Conservation (phyloP, 1,139 yeast genomes). For the Protomyces lactucae-debilis region DNA sequence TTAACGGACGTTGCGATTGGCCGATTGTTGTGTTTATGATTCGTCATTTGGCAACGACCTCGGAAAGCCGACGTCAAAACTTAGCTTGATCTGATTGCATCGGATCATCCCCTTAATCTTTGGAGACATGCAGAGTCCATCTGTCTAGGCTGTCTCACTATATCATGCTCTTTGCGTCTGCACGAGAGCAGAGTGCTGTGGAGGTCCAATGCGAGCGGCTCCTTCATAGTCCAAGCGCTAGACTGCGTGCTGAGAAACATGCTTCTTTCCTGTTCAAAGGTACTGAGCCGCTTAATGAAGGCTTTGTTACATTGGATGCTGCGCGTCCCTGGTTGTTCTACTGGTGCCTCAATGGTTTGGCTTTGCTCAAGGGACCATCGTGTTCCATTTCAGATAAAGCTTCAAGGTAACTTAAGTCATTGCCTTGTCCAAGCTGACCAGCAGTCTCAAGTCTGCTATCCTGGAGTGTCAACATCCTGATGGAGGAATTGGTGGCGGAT, state of each 20-base stretch:
- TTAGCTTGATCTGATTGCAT: too few species aligned
- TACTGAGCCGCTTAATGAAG: conserved; percentile 3
- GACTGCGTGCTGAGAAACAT: conserved; percentile 2
- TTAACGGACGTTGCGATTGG: too few species aligned
- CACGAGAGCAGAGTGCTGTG: conserved; percentile 9
- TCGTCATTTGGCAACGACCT: too few species aligned
- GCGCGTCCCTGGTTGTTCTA: conserved; percentile 87
- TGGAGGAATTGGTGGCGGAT: conserved; percentile 85
- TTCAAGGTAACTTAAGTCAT: background rate
- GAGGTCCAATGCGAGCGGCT: conserved; percentile 3
- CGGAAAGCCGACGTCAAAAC: too few species aligned
- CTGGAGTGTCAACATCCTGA: conserved; percentile 21
- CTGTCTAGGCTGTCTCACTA: background rate
- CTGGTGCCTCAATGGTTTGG: conserved; percentile 67
- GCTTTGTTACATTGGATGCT: conserved; percentile 54
- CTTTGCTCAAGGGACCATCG: conserved; percentile 41
- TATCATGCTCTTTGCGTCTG: conserved; percentile 3
- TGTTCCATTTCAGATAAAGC: background rate
- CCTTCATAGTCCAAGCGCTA: background rate
- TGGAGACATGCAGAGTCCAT: too few species aligned
- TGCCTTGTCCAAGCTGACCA: background rate
- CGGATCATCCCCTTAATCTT: too few species aligned
- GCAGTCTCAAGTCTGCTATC: conserved; percentile 39
- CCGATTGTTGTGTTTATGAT: too few species aligned
- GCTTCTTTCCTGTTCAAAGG: conserved; percentile 9